Conservation (phyloP, 1,284 basidiomycete genomes). For the Ustanciosporium gigantosporum region DNA sequence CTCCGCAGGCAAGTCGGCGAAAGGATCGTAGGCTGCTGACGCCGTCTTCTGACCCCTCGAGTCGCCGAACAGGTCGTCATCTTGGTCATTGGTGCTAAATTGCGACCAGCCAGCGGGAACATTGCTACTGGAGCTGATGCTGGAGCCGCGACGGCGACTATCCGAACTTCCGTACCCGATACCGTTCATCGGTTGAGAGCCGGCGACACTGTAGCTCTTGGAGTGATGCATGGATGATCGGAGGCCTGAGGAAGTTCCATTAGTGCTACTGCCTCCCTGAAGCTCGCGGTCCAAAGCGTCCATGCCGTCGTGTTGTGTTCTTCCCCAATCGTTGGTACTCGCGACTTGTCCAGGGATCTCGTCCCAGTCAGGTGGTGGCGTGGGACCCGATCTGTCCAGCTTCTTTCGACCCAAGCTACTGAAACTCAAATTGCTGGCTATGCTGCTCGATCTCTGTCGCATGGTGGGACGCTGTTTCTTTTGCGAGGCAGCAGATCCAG, state of each 20-base stretch:
- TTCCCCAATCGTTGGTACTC: slow-evolving; percentile 20
- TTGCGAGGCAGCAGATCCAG: slow-evolving; percentile 21
- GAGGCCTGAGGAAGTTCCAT: slow-evolving; percentile 2
- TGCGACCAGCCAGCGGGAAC: slow-evolving; percentile 32
- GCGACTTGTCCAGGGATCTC: slow-evolving; percentile 23
- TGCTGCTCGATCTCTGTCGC: slow-evolving; percentile 23
- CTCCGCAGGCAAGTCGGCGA: slow-evolving; percentile 11
- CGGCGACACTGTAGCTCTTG: slow-evolving; percentile 5
- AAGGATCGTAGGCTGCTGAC: slow-evolving; percentile 18
- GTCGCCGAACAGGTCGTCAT: slow-evolving; percentile 14
- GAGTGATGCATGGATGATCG: slow-evolving; percentile 9
- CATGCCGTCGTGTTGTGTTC: slow-evolving; percentile 14
- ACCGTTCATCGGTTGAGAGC: too few species aligned
- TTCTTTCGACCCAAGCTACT: slow-evolving; percentile 23
- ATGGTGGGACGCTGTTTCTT: slow-evolving; percentile 11
- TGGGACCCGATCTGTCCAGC: slow-evolving; percentile 21
- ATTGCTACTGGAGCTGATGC: slow-evolving; percentile 6
- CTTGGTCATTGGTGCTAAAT: slow-evolving; percentile 16
- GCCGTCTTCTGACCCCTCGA: too few species aligned
- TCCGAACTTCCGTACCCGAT: neutral
- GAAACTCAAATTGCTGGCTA: slow-evolving; percentile 31
- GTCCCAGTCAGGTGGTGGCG: slow-evolving; percentile 30
- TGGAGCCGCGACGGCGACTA: neutral
- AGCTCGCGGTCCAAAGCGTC: slow-evolving; percentile 53
- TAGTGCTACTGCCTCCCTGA: slow-evolving; percentile 16